Percentiles rank a stretch among this genome's conserved stretches.
phyloP scores from a whole-genome alignment of 208 protist species.

The Vickermania spadyakhi region DNA sequence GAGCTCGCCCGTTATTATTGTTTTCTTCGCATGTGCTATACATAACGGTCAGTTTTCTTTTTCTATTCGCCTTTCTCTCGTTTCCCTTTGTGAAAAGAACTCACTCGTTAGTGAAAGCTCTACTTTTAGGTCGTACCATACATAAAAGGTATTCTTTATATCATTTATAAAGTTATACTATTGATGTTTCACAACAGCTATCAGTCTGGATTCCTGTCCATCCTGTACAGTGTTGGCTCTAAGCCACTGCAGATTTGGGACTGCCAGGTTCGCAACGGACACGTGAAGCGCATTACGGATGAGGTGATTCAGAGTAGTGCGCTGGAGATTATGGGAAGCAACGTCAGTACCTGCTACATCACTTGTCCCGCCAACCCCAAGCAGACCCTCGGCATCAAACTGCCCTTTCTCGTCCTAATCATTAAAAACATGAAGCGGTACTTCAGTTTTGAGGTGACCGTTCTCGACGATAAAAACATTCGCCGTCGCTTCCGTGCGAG shows the following conservation, averaged over 20 bases:
- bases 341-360: conserved; percentile 98
- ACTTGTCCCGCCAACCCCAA: conserved; percentile 95
- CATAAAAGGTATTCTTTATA: conserved; percentile 2
- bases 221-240: conserved; percentile 98
- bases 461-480: conserved; percentile 99
- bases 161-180: conserved; percentile 2
- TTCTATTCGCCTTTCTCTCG: too few species aligned
- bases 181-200: conserved; percentile 99
- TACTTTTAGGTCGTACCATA: too few species aligned
- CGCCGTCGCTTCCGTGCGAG: conserved; percentile 96
- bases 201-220: conserved; percentile 97
- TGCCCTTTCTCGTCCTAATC: conserved; percentile 99
- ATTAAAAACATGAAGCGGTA: conserved; percentile 99
- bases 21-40: too few species aligned
- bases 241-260: conserved; percentile 99
- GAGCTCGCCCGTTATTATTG: too few species aligned
- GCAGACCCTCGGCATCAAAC: conserved; percentile 99
- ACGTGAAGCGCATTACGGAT: conserved; percentile 99
- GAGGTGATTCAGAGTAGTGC: conserved; percentile 99
- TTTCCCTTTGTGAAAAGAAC: too few species aligned
- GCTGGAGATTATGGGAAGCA: conserved; percentile 98
- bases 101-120: too few species aligned
- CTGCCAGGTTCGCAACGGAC: conserved; percentile 95
- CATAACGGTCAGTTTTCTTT: too few species aligned
- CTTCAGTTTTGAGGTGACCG: conserved; percentile 99